phyloP scores from a whole-genome alignment of 2,329 filamentous ascomycete species.

The Phyllosticta citribraziliensis region DNA sequence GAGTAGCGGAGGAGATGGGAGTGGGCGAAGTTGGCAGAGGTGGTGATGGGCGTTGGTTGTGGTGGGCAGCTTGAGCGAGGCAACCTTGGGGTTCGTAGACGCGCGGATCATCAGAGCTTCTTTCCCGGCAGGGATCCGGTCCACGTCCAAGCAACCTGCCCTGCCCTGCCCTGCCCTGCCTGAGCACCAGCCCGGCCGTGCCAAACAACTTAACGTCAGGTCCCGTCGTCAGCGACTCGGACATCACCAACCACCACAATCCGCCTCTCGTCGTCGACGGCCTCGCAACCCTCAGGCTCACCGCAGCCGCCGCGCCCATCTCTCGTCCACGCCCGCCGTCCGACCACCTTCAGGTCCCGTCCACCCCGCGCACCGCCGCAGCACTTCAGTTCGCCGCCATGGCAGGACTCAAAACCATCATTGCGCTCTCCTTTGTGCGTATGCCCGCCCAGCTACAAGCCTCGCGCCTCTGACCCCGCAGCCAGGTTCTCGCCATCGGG shows the following conservation, averaged over 20 bases:
- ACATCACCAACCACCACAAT: conserved; percentile 5
- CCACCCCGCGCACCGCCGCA: neutral
- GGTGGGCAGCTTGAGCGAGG: conserved; percentile 13
- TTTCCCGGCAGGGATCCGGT: conserved; percentile 5
- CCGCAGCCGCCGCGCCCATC: neutral
- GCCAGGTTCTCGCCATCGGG: conserved; percentile 81
- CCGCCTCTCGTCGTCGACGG: neutral
- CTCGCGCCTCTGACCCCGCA: neutral
- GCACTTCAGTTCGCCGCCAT: conserved; percentile 30
- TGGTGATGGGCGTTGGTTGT: conserved; percentile 13
- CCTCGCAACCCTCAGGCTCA: neutral
- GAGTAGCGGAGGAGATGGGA: neutral
- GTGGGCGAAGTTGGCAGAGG: conserved; percentile 2
- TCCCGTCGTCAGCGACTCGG: neutral
- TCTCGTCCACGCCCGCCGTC: neutral
- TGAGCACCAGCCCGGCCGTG: too few relatives aligned
- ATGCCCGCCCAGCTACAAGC: neutral
- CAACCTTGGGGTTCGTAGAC: conserved; percentile 12
- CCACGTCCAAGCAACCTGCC: neutral
- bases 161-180: too few relatives aligned
- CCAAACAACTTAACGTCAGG: too few relatives aligned
- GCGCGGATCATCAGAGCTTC: conserved; percentile 14
- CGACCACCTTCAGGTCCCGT: neutral
- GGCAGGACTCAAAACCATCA: conserved; percentile 97
- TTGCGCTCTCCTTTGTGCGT: conserved; percentile 88